phyloP scores from a whole-genome alignment of 176 grass and related monocot species.

The Aegilops speltoides region DNA sequence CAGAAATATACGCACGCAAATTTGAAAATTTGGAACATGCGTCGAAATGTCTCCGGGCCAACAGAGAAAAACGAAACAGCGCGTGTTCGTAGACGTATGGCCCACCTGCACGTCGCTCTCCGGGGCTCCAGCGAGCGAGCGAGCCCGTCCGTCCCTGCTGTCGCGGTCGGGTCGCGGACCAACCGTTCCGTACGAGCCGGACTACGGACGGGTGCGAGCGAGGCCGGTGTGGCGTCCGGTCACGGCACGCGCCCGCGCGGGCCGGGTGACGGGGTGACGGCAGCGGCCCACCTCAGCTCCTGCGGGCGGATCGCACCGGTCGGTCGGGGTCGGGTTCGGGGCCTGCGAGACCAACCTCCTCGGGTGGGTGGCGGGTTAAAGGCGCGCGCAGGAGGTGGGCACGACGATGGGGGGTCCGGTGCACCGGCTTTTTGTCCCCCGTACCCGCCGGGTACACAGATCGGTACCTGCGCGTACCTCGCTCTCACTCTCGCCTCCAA shows the following conservation, averaged over 20 bases:
- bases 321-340: neutral
- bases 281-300: too few species aligned
- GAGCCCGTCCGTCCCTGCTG: neutral
- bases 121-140: neutral
- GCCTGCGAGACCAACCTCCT: neutral
- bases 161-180: neutral
- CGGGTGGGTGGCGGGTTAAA: neutral
- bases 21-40: neutral
- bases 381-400: neutral
- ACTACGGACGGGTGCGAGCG: neutral
- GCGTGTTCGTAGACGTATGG: neutral
- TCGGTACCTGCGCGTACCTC: constrained; percentile 17
- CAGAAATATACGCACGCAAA: neutral
- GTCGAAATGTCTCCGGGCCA: neutral
- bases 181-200: neutral
- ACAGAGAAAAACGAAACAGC: neutral
- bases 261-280: neutral
- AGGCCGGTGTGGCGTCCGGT: neutral
- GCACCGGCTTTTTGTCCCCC: constrained; percentile 27
- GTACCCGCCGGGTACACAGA: constrained; percentile 32
- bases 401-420: constrained; percentile 10
- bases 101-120: neutral
- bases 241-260: neutral
- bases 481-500: too few species aligned
- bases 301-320: neutral